phyloP scores from a whole-genome alignment of 176 grass and related monocot genomes.

The Guadua angustifolia region DNA sequence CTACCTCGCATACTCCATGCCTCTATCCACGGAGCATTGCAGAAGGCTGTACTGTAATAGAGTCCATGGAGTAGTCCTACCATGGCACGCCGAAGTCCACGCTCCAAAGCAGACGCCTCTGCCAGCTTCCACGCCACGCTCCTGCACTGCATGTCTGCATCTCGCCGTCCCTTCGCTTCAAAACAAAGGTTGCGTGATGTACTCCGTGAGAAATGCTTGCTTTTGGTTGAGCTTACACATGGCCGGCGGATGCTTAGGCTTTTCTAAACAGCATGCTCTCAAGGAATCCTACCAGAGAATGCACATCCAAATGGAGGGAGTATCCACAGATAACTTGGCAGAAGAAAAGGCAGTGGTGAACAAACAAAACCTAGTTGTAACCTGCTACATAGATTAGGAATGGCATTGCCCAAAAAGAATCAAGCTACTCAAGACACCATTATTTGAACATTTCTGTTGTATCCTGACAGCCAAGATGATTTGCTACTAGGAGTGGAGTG shows the following conservation, averaged over 20 bases:
- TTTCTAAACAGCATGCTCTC: slow-evolving; percentile 38
- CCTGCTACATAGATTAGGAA: not conserved
- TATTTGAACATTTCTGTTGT: not conserved
- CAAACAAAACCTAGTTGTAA: not conserved
- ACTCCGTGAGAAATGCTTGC: not conserved
- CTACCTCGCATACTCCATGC: slow-evolving; percentile 22
- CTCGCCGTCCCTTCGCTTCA: slow-evolving; percentile 41
- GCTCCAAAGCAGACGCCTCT: not conserved
- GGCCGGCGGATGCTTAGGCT: slow-evolving; percentile 1
- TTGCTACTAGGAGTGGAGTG: not conserved
- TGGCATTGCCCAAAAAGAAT: not conserved
- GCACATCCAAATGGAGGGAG: slow-evolving; percentile 25
- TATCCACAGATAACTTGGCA: not conserved
- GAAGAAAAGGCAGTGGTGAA: not conserved
- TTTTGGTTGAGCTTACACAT: slow-evolving; percentile 11
- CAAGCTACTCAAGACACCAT: not conserved
- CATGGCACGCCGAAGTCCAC: slow-evolving; percentile 1
- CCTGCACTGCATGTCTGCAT: not conserved
- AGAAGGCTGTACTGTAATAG: not conserved
- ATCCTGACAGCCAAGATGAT: not conserved
- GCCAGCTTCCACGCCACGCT: slow-evolving; percentile 25
- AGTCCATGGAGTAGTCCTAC: not conserved
- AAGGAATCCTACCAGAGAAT: slow-evolving; percentile 10
- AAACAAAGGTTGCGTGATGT: slow-evolving; percentile 42
- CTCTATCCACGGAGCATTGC: not conserved